Conservation (phyloP, 2,329 filamentous ascomycete species). For the Orbilia brochopaga region DNA sequence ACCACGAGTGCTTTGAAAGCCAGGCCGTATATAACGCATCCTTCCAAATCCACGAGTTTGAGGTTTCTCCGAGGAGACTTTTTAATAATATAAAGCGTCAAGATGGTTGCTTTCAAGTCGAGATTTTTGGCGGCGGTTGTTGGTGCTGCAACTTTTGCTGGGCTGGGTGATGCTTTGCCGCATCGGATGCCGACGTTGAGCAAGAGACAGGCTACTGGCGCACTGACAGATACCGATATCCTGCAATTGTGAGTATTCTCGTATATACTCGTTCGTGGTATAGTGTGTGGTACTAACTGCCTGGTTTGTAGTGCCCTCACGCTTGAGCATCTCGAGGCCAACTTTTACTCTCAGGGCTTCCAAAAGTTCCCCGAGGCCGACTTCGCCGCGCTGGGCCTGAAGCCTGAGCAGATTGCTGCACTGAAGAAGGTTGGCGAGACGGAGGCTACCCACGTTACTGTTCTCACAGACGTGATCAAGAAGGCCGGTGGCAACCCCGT, state of each 20-base stretch:
- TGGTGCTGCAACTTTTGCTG: constrained; percentile 35
- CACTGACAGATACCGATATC: constrained; percentile 63
- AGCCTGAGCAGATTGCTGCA: constrained; percentile 64
- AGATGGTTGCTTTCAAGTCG: constrained; percentile 49
- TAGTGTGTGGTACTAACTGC: constrained; percentile 51
- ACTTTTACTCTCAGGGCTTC: constrained; percentile 75
- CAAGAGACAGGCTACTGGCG: constrained; percentile 55
- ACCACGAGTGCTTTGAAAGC: constrained; percentile 39
- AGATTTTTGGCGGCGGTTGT: constrained; percentile 43
- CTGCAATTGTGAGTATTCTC: constrained; percentile 65
- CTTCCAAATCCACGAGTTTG: constrained; percentile 15
- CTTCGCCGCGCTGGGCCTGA: constrained; percentile 69
- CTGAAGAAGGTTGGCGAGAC: constrained; percentile 68
- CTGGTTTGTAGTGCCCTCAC: constrained; percentile 67
- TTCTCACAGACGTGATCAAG: constrained; percentile 67
- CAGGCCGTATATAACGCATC: constrained; percentile 19
- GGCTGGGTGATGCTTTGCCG: constrained; percentile 36
- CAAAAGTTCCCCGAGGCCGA: constrained; percentile 69
- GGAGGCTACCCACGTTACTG: constrained; percentile 68
- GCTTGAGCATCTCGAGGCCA: constrained; percentile 74
- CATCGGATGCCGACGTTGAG: constrained; percentile 43
- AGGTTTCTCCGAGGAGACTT: constrained; percentile 4
- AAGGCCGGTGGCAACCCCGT: constrained; percentile 70
- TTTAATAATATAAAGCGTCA: background rate
- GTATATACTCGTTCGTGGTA: too few species aligned